Percentiles rank a stretch among this genome's conserved stretches.
These are phyloP conservation scores for Dothistroma pini DNA, from an alignment of 2,329 filamentous ascomycete species.

Conservation along the genomic window DNA sequence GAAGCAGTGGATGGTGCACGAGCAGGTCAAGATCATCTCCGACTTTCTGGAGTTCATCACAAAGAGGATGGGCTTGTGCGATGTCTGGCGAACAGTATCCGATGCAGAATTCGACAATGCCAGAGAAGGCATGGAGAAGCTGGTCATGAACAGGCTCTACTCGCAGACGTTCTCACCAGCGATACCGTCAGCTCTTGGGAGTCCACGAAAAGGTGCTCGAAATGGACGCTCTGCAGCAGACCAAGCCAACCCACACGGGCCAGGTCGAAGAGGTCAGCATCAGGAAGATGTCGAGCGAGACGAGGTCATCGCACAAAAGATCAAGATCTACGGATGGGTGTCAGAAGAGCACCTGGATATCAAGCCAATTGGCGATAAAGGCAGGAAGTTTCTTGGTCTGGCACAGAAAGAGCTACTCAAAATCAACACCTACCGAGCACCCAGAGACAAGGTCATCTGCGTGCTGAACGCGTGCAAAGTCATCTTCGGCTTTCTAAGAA, in stretches of 20 bases:
- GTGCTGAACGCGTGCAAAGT: slow-evolving; percentile 99
- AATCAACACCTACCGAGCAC: slow-evolving; percentile 95
- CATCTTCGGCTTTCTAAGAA: slow-evolving; percentile 91
- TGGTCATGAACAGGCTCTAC: slow-evolving; percentile 98
- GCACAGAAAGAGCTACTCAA: slow-evolving; percentile 94
- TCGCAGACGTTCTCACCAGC: slow-evolving; percentile 93
- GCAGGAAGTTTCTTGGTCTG: slow-evolving; percentile 79
- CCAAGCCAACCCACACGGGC: slow-evolving; percentile 53
- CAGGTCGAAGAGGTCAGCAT: slow-evolving; percentile 88
- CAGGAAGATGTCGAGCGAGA: slow-evolving; percentile 97
- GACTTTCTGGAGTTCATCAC: slow-evolving; percentile 96
- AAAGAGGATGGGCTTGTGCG: slow-evolving; percentile 96
- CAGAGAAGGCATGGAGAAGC: slow-evolving; percentile 97
- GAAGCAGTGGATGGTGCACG: slow-evolving; percentile 99
- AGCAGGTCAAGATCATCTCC: slow-evolving; percentile 97
- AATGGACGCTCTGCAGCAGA: slow-evolving; percentile 44
- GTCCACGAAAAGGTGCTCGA: slow-evolving; percentile 66
- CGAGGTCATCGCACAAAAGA: slow-evolving; percentile 93
- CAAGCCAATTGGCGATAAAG: slow-evolving; percentile 75
- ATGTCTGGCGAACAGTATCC: slow-evolving; percentile 93
- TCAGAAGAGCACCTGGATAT: slow-evolving; percentile 92
- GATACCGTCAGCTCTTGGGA: slow-evolving; percentile 73
- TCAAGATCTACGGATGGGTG: slow-evolving; percentile 95
- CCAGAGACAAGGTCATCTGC: slow-evolving; percentile 96
- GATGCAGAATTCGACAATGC: slow-evolving; percentile 98